Evolutionary conservation across 768 basidiomycete genomes (phyloP), one percentile per base, ranked within the genome.

Genomic region (Mycena crocata): DNA sequence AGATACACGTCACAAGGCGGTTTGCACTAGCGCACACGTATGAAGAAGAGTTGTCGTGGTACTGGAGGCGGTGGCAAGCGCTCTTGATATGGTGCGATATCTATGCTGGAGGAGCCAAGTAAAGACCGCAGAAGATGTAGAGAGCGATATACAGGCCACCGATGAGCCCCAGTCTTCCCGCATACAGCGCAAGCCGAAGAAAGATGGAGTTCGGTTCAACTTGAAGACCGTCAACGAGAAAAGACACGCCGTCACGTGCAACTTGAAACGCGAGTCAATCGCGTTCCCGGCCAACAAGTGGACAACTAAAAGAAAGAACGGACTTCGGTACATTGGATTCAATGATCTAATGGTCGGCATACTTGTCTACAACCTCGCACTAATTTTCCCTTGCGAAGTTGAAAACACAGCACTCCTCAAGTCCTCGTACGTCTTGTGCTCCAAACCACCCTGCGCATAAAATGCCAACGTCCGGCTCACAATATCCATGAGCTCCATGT

Each of bases 351-450:
- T n/a, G n/a, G n/a, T n/a, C n/a, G n/a, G n/a, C n/a, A n/a, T n/a
- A n/a, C n/a, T n/a, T n/a, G n/a, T n/a, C n/a, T n/a, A n/a, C n/a
- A n/a, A n/a, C n/a, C n/a, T n/a, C n/a, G n/a, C n/a, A n/a, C n/a
- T n/a, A n/a, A n/a, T n/a, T n/a, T n/a, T n/a, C n/a, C n/a, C n/a
- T n/a, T n/a, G n/a, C n/a, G n/a, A n/a, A n/a, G 26, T 49, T 31
- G 3, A 34, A n/a, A 46, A 54, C 17, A 54, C 51, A 2, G 44
- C 40, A 13, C 19, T 24, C 26, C 24, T 28, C 54, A 64, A 56
- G 17, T 64, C 62, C 1, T 28, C 35, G 24, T 64, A 64, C 45
- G 62, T 64, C 45, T 64, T 64, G 44, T 24, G 23, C 46, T 64
- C 62, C 62, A 64, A 24, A 15, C 52, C 46, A 13, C 55, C 55